Evolutionary conservation across 164 flowering plant genomes (phyloP).

Genomic region (Piper longum): DNA sequence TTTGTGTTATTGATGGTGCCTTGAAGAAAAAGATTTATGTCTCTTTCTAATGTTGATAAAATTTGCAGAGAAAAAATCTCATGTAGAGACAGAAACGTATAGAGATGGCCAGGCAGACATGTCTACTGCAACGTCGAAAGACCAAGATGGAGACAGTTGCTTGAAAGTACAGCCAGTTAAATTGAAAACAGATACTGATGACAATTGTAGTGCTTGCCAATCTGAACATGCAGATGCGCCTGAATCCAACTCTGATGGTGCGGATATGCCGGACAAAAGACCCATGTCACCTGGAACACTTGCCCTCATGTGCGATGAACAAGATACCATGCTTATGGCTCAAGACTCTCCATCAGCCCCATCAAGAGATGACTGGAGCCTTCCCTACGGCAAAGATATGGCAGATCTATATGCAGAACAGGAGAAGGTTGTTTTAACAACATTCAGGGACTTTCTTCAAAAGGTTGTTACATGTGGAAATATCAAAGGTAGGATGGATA

Average conservation of each 20-base stretch:
- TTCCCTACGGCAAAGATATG: slow-evolving; percentile 35
- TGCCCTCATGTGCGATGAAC: slow-evolving; percentile 93
- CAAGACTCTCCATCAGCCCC: slow-evolving; percentile 45
- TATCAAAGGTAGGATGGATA: slow-evolving; percentile 51
- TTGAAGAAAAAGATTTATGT: not conserved
- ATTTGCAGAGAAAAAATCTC: slow-evolving; percentile 28
- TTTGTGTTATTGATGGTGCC: too few relatives aligned
- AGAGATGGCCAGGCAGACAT: slow-evolving; percentile 23
- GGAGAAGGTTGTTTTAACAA: slow-evolving; percentile 59
- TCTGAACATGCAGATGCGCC: slow-evolving; percentile 30
- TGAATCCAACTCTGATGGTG: slow-evolving; percentile 43
- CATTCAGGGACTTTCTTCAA: slow-evolving; percentile 63
- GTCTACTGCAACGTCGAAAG: slow-evolving; percentile 29
- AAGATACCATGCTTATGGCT: slow-evolving; percentile 64
- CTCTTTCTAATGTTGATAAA: not conserved
- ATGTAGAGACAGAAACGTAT: slow-evolving; percentile 23
- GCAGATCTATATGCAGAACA: slow-evolving; percentile 66
- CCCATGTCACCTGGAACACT: slow-evolving; percentile 93
- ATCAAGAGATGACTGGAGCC: slow-evolving; percentile 16
- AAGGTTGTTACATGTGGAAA: slow-evolving; percentile 61
- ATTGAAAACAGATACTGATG: slow-evolving; percentile 27
- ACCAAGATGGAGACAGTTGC: slow-evolving; percentile 24
- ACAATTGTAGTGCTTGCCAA: slow-evolving; percentile 31
- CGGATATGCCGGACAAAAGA: slow-evolving; percentile 39
- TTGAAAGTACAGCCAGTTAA: slow-evolving; percentile 23